Conservation (phyloP, 1,284 basidiomycete genomes). For the Apiotrichum gamsii region DNA sequence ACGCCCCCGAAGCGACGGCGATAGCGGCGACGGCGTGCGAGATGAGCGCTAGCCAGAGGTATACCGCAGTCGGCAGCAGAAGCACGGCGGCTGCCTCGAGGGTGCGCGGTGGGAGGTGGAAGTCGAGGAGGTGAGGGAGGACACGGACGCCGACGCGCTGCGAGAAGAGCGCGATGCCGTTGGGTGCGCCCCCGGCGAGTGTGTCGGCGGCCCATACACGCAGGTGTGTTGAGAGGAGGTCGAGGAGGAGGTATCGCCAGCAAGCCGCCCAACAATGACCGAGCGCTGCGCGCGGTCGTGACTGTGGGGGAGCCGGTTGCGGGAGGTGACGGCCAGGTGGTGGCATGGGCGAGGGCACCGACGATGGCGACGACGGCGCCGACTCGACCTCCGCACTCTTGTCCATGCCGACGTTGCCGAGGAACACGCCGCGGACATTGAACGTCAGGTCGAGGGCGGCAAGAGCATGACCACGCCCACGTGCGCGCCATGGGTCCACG, state of each 20-base stretch:
- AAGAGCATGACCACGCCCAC: slow-evolving; percentile 17
- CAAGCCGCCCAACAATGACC: too few relatives aligned
- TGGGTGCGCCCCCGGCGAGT: slow-evolving; percentile 13
- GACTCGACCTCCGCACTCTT: too few relatives aligned
- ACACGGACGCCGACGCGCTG: slow-evolving; percentile 17
- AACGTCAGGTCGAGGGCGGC: slow-evolving; percentile 26
- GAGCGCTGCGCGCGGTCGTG: too few relatives aligned
- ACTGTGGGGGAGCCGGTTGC: too few relatives aligned
- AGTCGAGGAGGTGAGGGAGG: slow-evolving; percentile 19
- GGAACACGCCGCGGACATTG: slow-evolving; percentile 32
- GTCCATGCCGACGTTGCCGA: slow-evolving; percentile 26
- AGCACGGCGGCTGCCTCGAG: too few relatives aligned
- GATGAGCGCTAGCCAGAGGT: slow-evolving; percentile 23
- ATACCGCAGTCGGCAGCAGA: slow-evolving; percentile 20
- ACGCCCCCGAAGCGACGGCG: slow-evolving; percentile 20
- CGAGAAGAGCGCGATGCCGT: slow-evolving; percentile 20
- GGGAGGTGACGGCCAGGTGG: too few relatives aligned
- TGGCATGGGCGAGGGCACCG: too few relatives aligned
- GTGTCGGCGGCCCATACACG: slow-evolving; percentile 14
- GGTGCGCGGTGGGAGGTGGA: too few relatives aligned
- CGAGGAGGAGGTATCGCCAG: neutral
- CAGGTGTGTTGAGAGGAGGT: neutral
- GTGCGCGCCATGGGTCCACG: slow-evolving; percentile 26
- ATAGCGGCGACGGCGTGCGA: slow-evolving; percentile 30
- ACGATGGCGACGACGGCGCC: too few relatives aligned